Evolutionary conservation across 345 rosid species (phyloP), one percentile per base, ranked within the genome.

Genomic region (Abelmoschus esculentus): DNA sequence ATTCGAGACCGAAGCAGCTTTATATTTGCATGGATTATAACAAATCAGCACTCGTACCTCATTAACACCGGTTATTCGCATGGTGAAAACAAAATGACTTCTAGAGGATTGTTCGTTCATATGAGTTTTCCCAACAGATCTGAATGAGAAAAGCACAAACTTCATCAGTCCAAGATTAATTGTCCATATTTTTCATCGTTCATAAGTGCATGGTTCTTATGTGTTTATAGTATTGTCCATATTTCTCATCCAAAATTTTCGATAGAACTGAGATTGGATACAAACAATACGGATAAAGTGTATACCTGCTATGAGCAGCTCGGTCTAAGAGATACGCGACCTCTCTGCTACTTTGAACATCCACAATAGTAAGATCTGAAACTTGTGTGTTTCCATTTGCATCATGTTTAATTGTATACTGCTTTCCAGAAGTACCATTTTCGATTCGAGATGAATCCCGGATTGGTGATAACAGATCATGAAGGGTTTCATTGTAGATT

Each of bases 81-180:
- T 74, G 6, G 97, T 91, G 88, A 95, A 95, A 76, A 95, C 96
- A 18, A 91, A 87, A 73, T 95, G 99, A 79, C 99, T 91, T 84
- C 97, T 88, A 6, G 99, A 95, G 49, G 99, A 95, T 56, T 95
- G 97, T 75, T 91, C 99, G 2, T 95, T 95, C 96, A 95, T 88
- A 53, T 89, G 93, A 0, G 99, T 95, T 80, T 87, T 95, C 74
- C 97, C 99, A 18, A 95, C 96, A n/a, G 99, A 88, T 80, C 99
- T 95, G 82, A 19, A 68, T 46, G 56, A 65, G 61, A 42, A 34
- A 42, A 13, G 50, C 56, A 68, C 66, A 68, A 57, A 19, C 66
- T 26, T 42, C 42, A n/a, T 42, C 13, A 26, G 18, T 56, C 1
- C 6, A 4, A 1, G 10, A 36, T 60, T 5, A 32, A 34, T 22